Conservation (phyloP, 108 stramenopile species). For the Nannochloropsis oceanica region DNA sequence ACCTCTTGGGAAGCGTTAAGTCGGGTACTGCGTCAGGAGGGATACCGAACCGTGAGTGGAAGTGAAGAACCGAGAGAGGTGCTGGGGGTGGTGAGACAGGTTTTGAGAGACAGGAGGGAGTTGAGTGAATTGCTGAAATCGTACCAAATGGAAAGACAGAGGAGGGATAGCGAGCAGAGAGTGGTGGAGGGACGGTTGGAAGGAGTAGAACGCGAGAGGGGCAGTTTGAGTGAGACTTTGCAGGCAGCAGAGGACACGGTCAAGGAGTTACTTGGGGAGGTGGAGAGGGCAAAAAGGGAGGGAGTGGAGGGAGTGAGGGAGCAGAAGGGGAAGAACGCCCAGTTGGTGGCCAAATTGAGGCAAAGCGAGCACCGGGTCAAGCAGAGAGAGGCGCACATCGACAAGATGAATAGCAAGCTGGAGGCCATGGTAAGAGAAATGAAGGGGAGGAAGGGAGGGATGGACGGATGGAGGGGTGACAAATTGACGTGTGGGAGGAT, state of each 20-base stretch:
- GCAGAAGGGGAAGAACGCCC: neutral
- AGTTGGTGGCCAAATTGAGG: neutral
- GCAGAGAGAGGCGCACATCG: constrained; percentile 9
- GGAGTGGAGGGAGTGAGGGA: neutral
- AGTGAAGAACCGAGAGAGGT: neutral
- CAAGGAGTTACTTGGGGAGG: neutral
- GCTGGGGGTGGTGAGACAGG: neutral
- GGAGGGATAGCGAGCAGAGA: neutral
- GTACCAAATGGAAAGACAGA: neutral
- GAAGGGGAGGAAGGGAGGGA: neutral
- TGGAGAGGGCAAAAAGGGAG: neutral
- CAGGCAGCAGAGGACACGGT: neutral
- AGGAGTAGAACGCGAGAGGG: neutral
- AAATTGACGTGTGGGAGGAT: no score
- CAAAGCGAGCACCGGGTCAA: constrained; percentile 8
- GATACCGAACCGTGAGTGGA: neutral
- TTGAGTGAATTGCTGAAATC: neutral
- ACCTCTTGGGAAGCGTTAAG: neutral
- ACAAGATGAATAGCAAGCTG: constrained; percentile 10
- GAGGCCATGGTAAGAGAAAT: neutral
- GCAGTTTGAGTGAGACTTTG: neutral
- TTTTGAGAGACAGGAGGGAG: neutral
- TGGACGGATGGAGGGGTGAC: neutral
- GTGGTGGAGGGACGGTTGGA: neutral
- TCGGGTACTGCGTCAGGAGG: neutral